Percentiles rank a stretch among this genome's conserved stretches.
Conservation (phyloP, 371 early-diverging fungal species). For the Syncephalis fuscata region DNA sequence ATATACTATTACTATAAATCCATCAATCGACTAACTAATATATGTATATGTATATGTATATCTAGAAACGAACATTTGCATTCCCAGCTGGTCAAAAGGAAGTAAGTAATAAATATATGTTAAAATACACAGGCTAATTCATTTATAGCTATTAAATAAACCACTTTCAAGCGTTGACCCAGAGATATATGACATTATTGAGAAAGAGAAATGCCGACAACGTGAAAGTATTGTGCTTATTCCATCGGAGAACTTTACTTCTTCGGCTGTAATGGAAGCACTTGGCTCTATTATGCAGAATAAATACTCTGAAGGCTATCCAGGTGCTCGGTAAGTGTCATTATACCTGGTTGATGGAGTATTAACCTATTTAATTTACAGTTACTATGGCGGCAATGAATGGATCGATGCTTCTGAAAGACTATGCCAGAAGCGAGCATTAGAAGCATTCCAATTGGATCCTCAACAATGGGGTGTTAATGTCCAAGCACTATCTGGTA, state of each 20-base stretch:
- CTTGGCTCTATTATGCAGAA: constrained; percentile 97
- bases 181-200: constrained; percentile 88
- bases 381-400: constrained; percentile 99
- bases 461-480: constrained; percentile 96
- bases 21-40: too few relatives aligned
- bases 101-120: too few relatives aligned
- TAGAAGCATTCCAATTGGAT: constrained; percentile 83
- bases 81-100: too few relatives aligned
- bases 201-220: constrained; percentile 94
- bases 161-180: constrained; percentile 67
- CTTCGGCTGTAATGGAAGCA: constrained; percentile 91
- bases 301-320: constrained; percentile 99
- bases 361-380: constrained; percentile 12
- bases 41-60: too few relatives aligned
- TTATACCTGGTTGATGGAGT: neutral
- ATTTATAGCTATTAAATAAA: constrained; percentile 31
- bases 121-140: too few relatives aligned
- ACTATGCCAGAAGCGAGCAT: constrained; percentile 92
- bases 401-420: constrained; percentile 92
- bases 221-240: constrained; percentile 86
- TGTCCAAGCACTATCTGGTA: constrained; percentile 92
- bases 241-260: constrained; percentile 98
- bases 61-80: too few relatives aligned
- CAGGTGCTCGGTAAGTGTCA: constrained; percentile 58
- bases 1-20: too few relatives aligned